Percentiles rank a stretch among this genome's conserved stretches.
phyloP scores from a whole-genome alignment of 176 grass and related monocot species.

The Microstegium vimineum region DNA sequence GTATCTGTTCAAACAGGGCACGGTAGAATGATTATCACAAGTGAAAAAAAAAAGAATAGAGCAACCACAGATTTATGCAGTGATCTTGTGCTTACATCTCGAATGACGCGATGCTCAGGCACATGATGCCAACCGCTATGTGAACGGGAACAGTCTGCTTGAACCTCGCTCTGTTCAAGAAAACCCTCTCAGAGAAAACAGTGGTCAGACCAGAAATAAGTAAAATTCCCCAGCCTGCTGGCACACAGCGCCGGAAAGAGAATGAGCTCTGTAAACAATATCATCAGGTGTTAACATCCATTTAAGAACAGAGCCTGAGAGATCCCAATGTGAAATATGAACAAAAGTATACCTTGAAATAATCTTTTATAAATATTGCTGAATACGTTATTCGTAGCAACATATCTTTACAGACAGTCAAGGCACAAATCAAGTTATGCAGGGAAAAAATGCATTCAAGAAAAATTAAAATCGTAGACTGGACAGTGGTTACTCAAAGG shows the following conservation, averaged over 20 bases:
- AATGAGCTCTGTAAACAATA: slow-evolving; percentile 53
- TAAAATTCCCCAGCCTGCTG: slow-evolving; percentile 69
- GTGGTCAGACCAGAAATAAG: slow-evolving; percentile 64
- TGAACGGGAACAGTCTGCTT: slow-evolving; percentile 81
- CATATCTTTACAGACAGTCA: slow-evolving; percentile 77
- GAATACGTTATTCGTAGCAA: slow-evolving; percentile 77
- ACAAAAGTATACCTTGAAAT: slow-evolving; percentile 68
- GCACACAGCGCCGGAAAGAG: slow-evolving; percentile 69
- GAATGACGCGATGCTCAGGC: slow-evolving; percentile 50
- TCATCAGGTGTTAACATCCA: not conserved
- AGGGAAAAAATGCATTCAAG: not conserved
- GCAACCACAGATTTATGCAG: not conserved
- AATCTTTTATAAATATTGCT: slow-evolving; percentile 69
- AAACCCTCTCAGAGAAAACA: slow-evolving; percentile 68
- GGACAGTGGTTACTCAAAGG: slow-evolving; percentile 36
- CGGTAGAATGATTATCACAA: not conserved
- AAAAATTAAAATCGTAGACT: slow-evolving; percentile 16
- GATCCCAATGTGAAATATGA: slow-evolving; percentile 2
- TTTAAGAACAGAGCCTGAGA: not conserved
- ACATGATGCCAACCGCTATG: slow-evolving; percentile 64
- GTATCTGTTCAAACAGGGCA: slow-evolving; percentile 52
- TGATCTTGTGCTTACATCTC: slow-evolving; percentile 60
- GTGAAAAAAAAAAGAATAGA: slow-evolving; percentile 1
- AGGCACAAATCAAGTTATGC: slow-evolving; percentile 34
- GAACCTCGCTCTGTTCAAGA: slow-evolving; percentile 61